A percentile compares a stretch with the other conserved stretches of the same genome.
Evolutionary conservation across 2,329 filamentous ascomycete species (phyloP).

Genomic region (Venturia effusa): DNA sequence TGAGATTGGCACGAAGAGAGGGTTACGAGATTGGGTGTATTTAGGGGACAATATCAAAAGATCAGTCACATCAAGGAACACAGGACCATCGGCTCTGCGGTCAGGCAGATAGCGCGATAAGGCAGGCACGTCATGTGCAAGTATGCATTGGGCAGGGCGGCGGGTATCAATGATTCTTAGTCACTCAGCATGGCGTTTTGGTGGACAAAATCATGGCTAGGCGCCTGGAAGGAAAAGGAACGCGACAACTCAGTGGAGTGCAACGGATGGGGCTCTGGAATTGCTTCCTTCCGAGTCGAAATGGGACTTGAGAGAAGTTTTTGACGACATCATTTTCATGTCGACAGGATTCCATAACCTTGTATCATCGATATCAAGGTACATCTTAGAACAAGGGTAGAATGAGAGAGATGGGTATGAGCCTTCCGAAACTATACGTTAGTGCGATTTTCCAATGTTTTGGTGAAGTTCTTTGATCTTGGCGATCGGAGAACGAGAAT

Average conservation of each 20-base stretch:
- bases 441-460: too few relatives aligned
- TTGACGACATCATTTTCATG: neutral
- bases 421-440: too few relatives aligned
- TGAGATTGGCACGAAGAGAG: neutral
- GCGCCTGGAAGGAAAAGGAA: neutral
- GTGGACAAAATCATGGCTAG: neutral
- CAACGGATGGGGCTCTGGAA: neutral
- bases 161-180: neutral
- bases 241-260: neutral
- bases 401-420: too few relatives aligned
- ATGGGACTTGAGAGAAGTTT: neutral
- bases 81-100: neutral
- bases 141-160: neutral
- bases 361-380: neutral
- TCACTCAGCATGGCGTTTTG: neutral
- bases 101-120: neutral
- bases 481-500: too few relatives aligned
- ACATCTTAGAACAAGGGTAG: neutral
- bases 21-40: neutral
- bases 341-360: neutral
- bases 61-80: too few relatives aligned
- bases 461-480: too few relatives aligned
- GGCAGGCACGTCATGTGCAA: neutral
- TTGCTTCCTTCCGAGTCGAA: neutral
- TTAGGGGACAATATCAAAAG: neutral